Evolutionary conservation across 2,329 filamentous ascomycete genomes (phyloP).

Genomic region (Cryoendolithus antarcticus): DNA sequence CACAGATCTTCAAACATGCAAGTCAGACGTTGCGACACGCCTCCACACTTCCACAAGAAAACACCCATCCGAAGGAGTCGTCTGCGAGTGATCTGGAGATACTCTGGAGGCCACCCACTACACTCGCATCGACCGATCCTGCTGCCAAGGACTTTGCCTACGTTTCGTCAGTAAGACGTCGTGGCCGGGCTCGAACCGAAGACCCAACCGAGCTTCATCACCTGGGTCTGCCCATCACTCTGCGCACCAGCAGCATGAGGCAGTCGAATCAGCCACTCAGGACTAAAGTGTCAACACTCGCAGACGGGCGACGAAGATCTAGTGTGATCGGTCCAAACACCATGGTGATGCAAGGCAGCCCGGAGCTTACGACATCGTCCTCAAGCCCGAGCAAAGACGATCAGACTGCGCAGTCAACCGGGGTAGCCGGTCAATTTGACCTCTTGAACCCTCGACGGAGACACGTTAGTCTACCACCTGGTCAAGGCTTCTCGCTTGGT

Average conservation of each 20-base stretch:
- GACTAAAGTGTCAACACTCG: background rate
- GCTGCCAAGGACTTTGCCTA: conserved; percentile 4
- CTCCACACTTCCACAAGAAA: conserved; percentile 9
- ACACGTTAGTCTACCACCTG: conserved; percentile 22
- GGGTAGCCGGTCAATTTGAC: conserved; percentile 9
- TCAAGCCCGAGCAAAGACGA: background rate
- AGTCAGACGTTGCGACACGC: conserved; percentile 24
- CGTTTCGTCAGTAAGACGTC: conserved; percentile 1
- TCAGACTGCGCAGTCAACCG: background rate
- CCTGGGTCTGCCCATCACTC: conserved; percentile 3
- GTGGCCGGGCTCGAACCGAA: conserved; percentile 1
- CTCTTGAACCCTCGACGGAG: conserved; percentile 21
- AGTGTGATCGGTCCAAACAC: too few species aligned
- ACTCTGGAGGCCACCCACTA: conserved; percentile 1
- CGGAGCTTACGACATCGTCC: too few species aligned
- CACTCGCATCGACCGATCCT: background rate
- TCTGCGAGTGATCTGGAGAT: conserved; percentile 2
- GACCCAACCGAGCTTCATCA: conserved; percentile 4
- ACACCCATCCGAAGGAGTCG: conserved; percentile 4
- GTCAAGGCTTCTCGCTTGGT: conserved; percentile 29
- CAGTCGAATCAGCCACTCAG: conserved; percentile 1
- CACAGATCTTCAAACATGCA: conserved; percentile 29
- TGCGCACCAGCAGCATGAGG: conserved; percentile 4
- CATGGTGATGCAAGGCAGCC: background rate
- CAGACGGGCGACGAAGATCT: too few species aligned